These are phyloP conservation scores for Globisporangium sylvaticum DNA, from an alignment of 352 stramenopile genomes.

Conservation along the genomic window DNA sequence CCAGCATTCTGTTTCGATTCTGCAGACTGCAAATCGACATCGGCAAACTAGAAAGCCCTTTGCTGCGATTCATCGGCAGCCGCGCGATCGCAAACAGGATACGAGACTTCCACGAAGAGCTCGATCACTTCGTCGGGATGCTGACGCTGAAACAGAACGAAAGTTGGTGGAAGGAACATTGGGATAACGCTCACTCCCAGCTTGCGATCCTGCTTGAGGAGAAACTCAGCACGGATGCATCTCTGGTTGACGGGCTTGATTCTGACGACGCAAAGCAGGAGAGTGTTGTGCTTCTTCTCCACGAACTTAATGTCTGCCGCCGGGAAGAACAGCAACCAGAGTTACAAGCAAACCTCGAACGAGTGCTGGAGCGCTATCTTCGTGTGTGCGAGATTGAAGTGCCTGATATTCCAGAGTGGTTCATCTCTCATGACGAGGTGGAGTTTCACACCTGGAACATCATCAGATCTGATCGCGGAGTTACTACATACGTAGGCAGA, in stretches of 20 bases:
- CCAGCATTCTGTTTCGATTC: not conserved
- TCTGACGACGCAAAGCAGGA: not conserved
- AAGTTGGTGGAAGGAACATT: not conserved
- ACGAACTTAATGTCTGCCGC: not conserved
- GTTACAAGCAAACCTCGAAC: not conserved
- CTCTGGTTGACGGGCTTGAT: not conserved
- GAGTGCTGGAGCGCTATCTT: not conserved
- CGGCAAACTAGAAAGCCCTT: not conserved
- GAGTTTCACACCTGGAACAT: conserved; percentile 6
- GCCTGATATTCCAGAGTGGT: not conserved
- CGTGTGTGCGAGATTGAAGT: not conserved
- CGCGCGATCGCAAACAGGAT: not conserved
- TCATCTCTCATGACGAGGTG: not conserved
- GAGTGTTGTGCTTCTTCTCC: not conserved
- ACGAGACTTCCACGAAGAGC: not conserved
- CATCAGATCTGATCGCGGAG: too few species aligned
- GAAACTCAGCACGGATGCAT: not conserved
- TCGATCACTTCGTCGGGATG: not conserved
- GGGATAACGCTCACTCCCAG: not conserved
- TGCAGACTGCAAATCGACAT: not conserved
- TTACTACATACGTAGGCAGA: not conserved
- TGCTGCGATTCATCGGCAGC: not conserved
- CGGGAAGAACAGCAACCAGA: not conserved
- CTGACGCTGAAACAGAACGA: too few species aligned
- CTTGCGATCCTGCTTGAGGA: not conserved